These are phyloP conservation scores for Colletotrichum plurivorum DNA, from an alignment of 2,329 filamentous ascomycete species.

Conservation along the genomic window DNA sequence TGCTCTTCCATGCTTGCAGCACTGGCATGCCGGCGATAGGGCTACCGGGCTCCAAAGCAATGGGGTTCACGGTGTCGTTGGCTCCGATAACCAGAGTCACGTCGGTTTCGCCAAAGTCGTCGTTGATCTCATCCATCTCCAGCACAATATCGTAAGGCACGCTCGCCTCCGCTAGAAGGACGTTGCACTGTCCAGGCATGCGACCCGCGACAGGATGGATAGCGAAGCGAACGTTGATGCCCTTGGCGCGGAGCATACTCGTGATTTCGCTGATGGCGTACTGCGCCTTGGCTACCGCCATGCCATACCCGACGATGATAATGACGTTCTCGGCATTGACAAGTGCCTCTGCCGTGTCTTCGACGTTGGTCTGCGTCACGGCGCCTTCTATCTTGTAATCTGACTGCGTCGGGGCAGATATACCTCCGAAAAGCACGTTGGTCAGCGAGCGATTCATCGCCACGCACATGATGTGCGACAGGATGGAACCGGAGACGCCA, in stretches of 20 bases:
- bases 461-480: conserved; percentile 89
- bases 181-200: conserved; percentile 95
- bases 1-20: conserved; percentile 93
- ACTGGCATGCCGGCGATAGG: conserved; percentile 95
- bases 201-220: conserved; percentile 92
- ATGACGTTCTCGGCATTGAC: conserved; percentile 86
- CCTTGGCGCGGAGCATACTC: conserved; percentile 78
- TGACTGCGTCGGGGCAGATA: conserved; percentile 70
- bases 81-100: conserved; percentile 91
- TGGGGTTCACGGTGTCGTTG: conserved; percentile 94
- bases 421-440: conserved; percentile 90
- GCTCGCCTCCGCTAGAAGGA: conserved; percentile 87
- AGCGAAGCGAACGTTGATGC: conserved; percentile 87
- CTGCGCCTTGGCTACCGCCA: conserved; percentile 95
- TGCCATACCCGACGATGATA: conserved; percentile 92
- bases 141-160: conserved; percentile 94
- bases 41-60: conserved; percentile 85
- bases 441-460: conserved; percentile 94
- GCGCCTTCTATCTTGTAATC: conserved; percentile 85
- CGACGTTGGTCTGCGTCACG: conserved; percentile 82
- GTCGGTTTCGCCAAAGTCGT: conserved; percentile 89
- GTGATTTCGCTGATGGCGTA: conserved; percentile 91
- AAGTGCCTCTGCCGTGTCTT: conserved; percentile 84
- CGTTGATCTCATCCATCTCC: conserved; percentile 97
- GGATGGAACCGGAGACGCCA: conserved; percentile 88